Percentiles rank a stretch among this genome's conserved stretches.
phyloP scores from a whole-genome alignment of 768 basidiomycete species.

The Crassisporium funariophilum region DNA sequence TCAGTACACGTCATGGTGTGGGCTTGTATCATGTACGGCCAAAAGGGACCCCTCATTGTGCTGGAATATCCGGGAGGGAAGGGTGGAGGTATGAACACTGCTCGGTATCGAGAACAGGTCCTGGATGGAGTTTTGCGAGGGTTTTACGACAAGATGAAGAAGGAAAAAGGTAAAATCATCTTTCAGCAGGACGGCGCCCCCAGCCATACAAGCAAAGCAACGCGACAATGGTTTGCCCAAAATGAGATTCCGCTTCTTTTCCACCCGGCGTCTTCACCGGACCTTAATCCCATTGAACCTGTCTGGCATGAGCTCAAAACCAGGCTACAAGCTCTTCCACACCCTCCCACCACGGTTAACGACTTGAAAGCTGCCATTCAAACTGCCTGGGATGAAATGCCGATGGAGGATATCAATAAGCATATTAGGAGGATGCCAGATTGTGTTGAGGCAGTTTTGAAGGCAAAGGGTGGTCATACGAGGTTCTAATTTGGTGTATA shows the following conservation, averaged over 20 bases:
- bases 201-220: conserved; percentile 22
- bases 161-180: conserved; percentile 4
- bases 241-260: conserved; percentile 22
- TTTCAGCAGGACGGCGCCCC: conserved; percentile 33
- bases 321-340: conserved; percentile 14
- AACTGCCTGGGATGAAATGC: conserved; percentile 23
- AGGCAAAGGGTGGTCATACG: too few species aligned
- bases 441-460: conserved; percentile 19
- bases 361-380: conserved; percentile 18
- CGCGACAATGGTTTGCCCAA: conserved; percentile 23
- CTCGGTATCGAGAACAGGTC: conserved; percentile 29
- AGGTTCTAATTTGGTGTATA: conserved; percentile 7
- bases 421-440: conserved; percentile 23
- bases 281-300: conserved; percentile 35
- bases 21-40: conserved; percentile 26
- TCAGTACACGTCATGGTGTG: conserved; percentile 32
- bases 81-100: conserved; percentile 23
- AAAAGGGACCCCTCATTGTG: conserved; percentile 27
- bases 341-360: conserved; percentile 17
- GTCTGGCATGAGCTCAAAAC: conserved; percentile 34
- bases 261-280: conserved; percentile 33
- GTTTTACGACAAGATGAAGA: conserved; percentile 21
- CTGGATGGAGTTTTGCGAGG: conserved; percentile 19
- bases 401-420: conserved; percentile 19
- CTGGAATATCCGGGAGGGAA: conserved; percentile 30